Base-by-base conservation (phyloP, 179 eudicot species). In the Beta macrorhiza region DNA sequence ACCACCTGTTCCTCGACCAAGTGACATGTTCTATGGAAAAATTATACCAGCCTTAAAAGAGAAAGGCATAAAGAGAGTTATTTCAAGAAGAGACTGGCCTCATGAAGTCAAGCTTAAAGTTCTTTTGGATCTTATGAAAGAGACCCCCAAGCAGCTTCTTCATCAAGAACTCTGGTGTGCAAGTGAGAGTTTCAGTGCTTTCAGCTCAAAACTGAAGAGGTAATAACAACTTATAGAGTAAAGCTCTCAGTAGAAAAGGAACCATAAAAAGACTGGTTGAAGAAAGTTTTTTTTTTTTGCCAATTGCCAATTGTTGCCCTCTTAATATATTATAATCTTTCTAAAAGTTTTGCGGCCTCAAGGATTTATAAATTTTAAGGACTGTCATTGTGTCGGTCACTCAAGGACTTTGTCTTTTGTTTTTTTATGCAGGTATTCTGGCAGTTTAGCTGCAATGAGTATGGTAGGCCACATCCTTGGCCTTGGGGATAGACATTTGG, bases 161-260 rank as follows among this genome's bases (percentile, higher is more conserved):
- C 92, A 92, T 91, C 99, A 95, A 86, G 99, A 97, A 86, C 93
- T 97, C 62, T 97, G 99, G 99, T 97, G 99, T 89, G 95, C 97
- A 80, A 93, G 99, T 89, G 98, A 95, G 84, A 93, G 93, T 80
- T 97, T 97, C 81, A 93, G 87, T 84, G 94, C 99, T 84, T 97
- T 97, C 87, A 93, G 91, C 88, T 89, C 93, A 78, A 97, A 95
- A 87, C 79, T 89, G 83, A 97, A 89, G 83, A 95, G 99, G 99
- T 97, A 85, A 79, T 80, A 67, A 80, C 59, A 58, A 75, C 42
- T 49, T 79, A 16, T 55, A 61, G 15, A 45, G 42, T 77, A 17
- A 64, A 77, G 16, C 11, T 64, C 12, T 59, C 12, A 20, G 29
- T 7, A 32, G 56, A 0, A 32, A 58, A 47, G 37, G 32, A 56